Base-by-base conservation (phyloP, 2,329 filamentous ascomycete species). In the Stachybotrys elegans region DNA sequence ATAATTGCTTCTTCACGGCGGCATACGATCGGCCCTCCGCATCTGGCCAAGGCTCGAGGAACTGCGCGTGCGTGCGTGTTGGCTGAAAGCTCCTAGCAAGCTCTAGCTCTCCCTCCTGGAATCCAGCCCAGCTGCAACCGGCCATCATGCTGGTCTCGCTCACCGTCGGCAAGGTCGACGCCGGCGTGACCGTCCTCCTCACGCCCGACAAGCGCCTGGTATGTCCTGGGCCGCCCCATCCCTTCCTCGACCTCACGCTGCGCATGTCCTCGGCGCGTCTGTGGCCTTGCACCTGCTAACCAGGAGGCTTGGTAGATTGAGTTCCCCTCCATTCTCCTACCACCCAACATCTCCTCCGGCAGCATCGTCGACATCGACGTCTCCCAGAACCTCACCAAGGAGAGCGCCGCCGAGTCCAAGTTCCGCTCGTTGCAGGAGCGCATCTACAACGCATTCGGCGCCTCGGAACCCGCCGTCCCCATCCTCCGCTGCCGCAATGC, bases 361-460 rank as follows among this genome's bases (percentile, higher is more conserved):
- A 94, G 88, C 64, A 97, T 98, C 59, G 93, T 98, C 65, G 93
- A 98, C 68, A 97, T 98, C 67, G 90, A 89, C 49, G 93, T 98
- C 54, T 77, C 85, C 47, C 89, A 92, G 65, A 98, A 98, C 69
- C 75, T 80, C 56, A 70, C 74, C 43, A 88, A 91, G 47, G 93
- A 98, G 70, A 66, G 77, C 43, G 76, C 83, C 53, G 81, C 89
- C 48, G 81, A 88, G 56, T 76, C 81, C 46, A 77, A 82, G 50
- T 98, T 98, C 75, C 76, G 84, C 51, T 70, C 79, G 23, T 84
- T 98, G n/a, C 93, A 98, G 71, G 82, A 86, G 57, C 83, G 84
- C 56, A 97, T 98, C 70, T 86, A 86, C 68, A 76, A 78, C 55
- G 86, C 87, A 43, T 97, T 97, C 64, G 93, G 93, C 55, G 81